phyloP scores from a whole-genome alignment of 257 asterid genomes.

The Gentiana dahurica region DNA sequence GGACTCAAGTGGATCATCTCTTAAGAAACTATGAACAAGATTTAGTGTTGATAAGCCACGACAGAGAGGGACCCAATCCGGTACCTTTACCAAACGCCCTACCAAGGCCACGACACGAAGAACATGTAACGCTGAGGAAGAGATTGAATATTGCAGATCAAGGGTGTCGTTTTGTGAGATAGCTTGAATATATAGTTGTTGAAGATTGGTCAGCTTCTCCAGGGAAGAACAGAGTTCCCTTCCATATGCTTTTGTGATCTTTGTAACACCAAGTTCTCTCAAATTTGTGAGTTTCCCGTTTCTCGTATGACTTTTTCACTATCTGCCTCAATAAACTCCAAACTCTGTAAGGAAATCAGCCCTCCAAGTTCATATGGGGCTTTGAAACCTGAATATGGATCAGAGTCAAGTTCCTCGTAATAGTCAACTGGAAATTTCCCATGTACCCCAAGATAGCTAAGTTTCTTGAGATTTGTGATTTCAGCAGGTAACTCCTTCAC shows the following conservation, averaged over 20 bases:
- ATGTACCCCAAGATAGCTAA: background rate
- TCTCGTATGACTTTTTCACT: background rate
- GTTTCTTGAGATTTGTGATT: constrained; percentile 5
- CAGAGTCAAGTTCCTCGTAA: background rate
- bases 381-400: background rate
- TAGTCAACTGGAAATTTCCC: too few relatives aligned
- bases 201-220: background rate
- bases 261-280: background rate
- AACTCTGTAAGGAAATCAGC: background rate
- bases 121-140: background rate
- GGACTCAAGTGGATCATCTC: constrained; percentile 3
- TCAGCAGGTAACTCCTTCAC: constrained; percentile 4
- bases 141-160: background rate
- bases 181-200: background rate
- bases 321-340: background rate
- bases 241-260: constrained; percentile 6
- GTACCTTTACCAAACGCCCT: constrained; percentile 6
- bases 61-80: constrained; percentile 4
- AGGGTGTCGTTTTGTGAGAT: background rate
- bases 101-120: background rate
- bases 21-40: background rate
- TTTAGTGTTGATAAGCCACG: background rate
- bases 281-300: constrained; percentile 1
- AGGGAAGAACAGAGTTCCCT: background rate
- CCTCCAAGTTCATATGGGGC: constrained; percentile 1